Evolutionary conservation across 371 early-diverging fungal genomes (phyloP), one percentile per base, ranked within the genome.

Genomic region (Apophysomyces elegans): DNA sequence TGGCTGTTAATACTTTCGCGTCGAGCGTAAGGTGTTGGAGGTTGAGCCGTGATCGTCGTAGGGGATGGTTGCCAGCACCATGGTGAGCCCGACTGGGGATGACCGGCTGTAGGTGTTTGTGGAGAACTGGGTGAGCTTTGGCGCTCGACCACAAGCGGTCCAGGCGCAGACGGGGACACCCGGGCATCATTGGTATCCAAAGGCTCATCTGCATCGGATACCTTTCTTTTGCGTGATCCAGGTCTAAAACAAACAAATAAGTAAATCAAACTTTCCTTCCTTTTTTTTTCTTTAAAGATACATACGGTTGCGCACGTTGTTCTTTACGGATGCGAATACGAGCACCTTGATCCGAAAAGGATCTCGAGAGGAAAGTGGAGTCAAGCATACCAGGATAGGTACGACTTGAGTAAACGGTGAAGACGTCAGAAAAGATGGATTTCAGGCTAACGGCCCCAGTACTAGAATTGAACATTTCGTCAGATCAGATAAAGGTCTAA

Each of bases 331-430:
- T 80, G 13, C 79, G 67, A 41, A 83, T 83, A 26, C 83, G 77
- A 21, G 77, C 80, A 58, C 83, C 83, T 69, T 83, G 83, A 63
- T 83, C 80, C 18, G 83, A 80, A 64, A 83, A 83, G 1, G 80
- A 74, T 41, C 83, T 64, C 26, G 83, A 80, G 43, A 83, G 61
- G 66, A 83, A 83, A 13, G 83, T 83, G 32, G 83, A 75, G 26
- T 83, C 83, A 65, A 90, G 87, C 91, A 95, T 91, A 9, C 97
- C 97, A 4, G 98, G 96, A 64, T 96, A 96, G 58, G 88, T 90
- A 76, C 95, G 95, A 50, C 93, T 87, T 12, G 93, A 87, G 68
- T 92, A 95, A 12, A 95, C 97, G 26, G 82, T 86, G 63, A 91
- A 93, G 1, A 81, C 79, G 3, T 86, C 79, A 7, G 91, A 87